phyloP scores from a whole-genome alignment of 345 rosid species.

The Hypericum perforatum region DNA sequence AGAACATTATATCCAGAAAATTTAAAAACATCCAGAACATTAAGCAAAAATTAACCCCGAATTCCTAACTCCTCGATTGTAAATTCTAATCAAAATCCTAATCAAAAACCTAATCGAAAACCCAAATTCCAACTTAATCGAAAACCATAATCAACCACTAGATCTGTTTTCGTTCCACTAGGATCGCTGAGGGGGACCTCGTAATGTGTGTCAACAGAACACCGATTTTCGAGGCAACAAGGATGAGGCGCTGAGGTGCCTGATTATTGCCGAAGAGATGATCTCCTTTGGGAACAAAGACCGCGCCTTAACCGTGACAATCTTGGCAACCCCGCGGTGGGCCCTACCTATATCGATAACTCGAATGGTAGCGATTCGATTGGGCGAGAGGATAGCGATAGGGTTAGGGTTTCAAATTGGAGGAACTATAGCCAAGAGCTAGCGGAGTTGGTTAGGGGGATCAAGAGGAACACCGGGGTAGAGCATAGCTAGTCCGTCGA shows the following conservation, averaged over 20 bases:
- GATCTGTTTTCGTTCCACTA: no score
- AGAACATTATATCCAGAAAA: no score
- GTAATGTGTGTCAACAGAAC: no score
- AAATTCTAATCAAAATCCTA: no score
- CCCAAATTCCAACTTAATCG: no score
- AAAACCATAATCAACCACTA: no score
- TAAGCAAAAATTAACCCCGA: no score
- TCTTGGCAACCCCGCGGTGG: conserved; percentile 27
- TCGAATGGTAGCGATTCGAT: conserved; percentile 9
- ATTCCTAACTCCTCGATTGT: no score
- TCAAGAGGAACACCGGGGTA: conserved; percentile 52
- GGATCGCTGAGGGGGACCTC: no score
- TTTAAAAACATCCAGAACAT: no score
- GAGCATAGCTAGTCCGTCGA: conserved; percentile 57
- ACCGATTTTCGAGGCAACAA: no score
- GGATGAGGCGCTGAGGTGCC: conserved; percentile 71
- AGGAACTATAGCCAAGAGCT: conserved; percentile 44
- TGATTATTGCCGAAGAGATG: conserved; percentile 58
- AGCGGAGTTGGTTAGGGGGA: conserved; percentile 42
- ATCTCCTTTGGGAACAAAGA: conserved; percentile 47
- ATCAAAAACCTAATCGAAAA: no score
- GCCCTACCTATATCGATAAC: conserved; percentile 10
- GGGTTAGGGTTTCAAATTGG: conserved; percentile 23
- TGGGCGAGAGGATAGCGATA: conserved; percentile 7
- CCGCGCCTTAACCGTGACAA: conserved; percentile 62